Percentiles rank a stretch among this genome's conserved stretches.
These are phyloP conservation scores for Fusarium fujikuroi DNA, from an alignment of 2,329 filamentous ascomycete species.

Conservation along the genomic window DNA sequence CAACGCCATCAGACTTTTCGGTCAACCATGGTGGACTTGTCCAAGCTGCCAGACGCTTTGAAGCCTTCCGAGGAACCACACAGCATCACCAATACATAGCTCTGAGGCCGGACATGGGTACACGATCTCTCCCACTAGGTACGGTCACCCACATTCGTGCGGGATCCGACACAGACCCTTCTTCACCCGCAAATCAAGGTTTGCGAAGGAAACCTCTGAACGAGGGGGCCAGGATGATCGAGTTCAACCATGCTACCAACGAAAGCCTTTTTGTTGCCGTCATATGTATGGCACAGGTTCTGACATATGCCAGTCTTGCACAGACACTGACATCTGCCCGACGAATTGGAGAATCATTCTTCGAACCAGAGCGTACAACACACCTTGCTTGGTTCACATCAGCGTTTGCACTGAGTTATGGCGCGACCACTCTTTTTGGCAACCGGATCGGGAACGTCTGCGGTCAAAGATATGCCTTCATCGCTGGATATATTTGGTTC, in stretches of 20 bases:
- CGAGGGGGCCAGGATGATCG: conserved; percentile 37
- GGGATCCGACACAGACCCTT: conserved; percentile 31
- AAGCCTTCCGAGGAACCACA: conserved; percentile 36
- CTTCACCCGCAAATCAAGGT: conserved; percentile 5
- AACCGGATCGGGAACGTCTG: conserved; percentile 41
- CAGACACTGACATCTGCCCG: conserved; percentile 40
- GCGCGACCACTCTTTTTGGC: conserved; percentile 34
- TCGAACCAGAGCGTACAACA: conserved; percentile 31
- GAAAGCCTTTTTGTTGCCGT: conserved; percentile 39
- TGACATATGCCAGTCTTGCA: conserved; percentile 40
- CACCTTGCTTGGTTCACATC: conserved; percentile 42
- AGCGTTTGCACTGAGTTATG: conserved; percentile 39
- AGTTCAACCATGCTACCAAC: conserved; percentile 43
- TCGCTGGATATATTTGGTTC: conserved; percentile 42
- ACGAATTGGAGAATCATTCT: conserved; percentile 36
- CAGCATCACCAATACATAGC: conserved; percentile 38
- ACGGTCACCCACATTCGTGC: conserved; percentile 37
- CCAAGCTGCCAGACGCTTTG: conserved; percentile 40
- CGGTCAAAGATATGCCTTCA: conserved; percentile 38
- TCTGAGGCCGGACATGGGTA: conserved; percentile 34
- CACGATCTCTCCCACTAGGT: conserved; percentile 27
- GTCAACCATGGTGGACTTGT: conserved; percentile 40
- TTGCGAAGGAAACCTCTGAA: conserved; percentile 42
- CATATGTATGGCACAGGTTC: conserved; percentile 42
- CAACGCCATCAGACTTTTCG: conserved; percentile 10